These are phyloP conservation scores for Penicillium dipodomyicola DNA, from an alignment of 495 filamentous ascomycete species.

Conservation along the genomic window DNA sequence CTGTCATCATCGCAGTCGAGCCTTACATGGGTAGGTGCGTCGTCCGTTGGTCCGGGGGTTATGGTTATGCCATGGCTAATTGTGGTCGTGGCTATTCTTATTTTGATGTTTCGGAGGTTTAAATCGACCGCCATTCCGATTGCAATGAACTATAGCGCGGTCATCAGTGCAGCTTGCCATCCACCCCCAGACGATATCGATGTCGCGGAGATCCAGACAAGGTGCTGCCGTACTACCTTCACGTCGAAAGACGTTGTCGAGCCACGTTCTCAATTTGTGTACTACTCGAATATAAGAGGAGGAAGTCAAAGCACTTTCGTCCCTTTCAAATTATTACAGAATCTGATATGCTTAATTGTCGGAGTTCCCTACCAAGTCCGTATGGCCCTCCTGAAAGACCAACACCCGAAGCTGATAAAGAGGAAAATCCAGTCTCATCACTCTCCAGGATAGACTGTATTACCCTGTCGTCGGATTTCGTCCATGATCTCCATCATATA, in stretches of 20 bases:
- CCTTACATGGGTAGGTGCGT: too few relatives aligned
- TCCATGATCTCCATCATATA: conserved; percentile 29
- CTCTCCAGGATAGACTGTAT: neutral
- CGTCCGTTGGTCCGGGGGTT: too few relatives aligned
- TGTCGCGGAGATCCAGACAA: neutral
- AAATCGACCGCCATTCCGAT: conserved; percentile 1
- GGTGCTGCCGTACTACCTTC: neutral
- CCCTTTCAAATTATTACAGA: too few relatives aligned
- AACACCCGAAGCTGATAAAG: too few relatives aligned
- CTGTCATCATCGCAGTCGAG: too few relatives aligned
- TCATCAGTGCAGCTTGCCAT: conserved; percentile 13
- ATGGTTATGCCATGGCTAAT: too few relatives aligned
- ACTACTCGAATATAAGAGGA: neutral
- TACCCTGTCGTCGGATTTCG: conserved; percentile 24
- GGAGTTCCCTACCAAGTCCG: too few relatives aligned
- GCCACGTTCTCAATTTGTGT: neutral
- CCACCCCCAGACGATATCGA: neutral
- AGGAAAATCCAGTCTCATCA: neutral
- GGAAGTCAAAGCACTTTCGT: too few relatives aligned
- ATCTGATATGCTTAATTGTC: too few relatives aligned
- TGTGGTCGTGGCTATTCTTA: neutral
- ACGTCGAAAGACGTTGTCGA: neutral
- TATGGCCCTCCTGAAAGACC: too few relatives aligned
- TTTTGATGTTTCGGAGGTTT: conserved; percentile 1
- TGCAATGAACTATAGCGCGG: neutral